Evolutionary conservation across 345 rosid genomes (phyloP).

Genomic region (Melaleuca quinquenervia): DNA sequence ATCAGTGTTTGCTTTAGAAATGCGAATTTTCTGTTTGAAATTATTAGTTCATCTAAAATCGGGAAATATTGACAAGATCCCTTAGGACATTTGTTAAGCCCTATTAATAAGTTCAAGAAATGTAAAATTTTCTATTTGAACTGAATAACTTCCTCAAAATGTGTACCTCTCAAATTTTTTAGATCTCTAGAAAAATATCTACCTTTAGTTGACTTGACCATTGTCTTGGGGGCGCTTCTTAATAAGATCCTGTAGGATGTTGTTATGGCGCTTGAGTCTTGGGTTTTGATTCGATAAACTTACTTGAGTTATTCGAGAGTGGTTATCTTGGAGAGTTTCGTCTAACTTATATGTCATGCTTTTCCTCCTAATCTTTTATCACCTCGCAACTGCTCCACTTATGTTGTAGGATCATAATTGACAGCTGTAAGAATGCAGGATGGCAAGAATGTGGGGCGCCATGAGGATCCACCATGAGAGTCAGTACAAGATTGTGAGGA

Average conservation of each 20-base stretch:
- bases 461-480: constrained; percentile 56
- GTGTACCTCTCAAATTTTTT: not conserved
- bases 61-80: not conserved
- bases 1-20: not conserved
- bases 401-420: not conserved
- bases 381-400: not conserved
- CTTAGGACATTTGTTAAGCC: not conserved
- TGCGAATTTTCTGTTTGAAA: not conserved
- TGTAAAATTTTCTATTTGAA: not conserved
- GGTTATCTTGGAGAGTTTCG: not conserved
- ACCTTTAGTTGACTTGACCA: not conserved
- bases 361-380: not conserved
- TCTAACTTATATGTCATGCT: not conserved
- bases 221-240: not conserved
- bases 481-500: constrained; percentile 34
- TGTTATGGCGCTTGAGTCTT: not conserved
- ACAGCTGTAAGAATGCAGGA: constrained; percentile 33
- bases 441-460: constrained; percentile 81
- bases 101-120: not conserved
- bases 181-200: not conserved
- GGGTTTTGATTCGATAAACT: not conserved
- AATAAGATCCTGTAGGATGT: not conserved
- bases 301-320: not conserved
- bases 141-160: not conserved
- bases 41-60: not conserved